phyloP scores from a whole-genome alignment of 306 rosid genomes.

The Dicorynia guianensis region DNA sequence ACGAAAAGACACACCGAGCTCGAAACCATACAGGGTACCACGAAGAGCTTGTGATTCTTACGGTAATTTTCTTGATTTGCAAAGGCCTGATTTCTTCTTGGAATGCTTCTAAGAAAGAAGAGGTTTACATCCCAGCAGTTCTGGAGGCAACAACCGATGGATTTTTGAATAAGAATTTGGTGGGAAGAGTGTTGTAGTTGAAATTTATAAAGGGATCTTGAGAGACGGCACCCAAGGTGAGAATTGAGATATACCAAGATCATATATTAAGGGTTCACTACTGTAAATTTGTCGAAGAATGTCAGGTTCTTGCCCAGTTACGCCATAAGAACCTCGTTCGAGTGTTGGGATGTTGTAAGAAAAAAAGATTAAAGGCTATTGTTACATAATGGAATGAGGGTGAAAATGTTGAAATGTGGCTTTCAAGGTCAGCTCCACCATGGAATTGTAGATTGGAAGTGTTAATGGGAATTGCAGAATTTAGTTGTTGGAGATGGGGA shows the following conservation, averaged over 20 bases:
- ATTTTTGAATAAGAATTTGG: constrained; percentile 53
- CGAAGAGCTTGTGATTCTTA: constrained; percentile 56
- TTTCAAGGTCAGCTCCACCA: constrained; percentile 50
- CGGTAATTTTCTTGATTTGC: constrained; percentile 56
- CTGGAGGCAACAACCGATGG: constrained; percentile 65
- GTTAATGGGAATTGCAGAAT: constrained; percentile 60
- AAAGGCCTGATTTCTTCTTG: constrained; percentile 73
- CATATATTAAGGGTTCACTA: constrained; percentile 46
- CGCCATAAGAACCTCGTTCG: constrained; percentile 60
- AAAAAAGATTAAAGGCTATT: constrained; percentile 57
- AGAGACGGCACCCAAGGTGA: constrained; percentile 66
- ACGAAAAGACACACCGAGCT: too few relatives aligned
- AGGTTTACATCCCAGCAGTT: constrained; percentile 58
- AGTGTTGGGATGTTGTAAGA: constrained; percentile 71
- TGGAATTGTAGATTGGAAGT: constrained; percentile 70
- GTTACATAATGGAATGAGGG: constrained; percentile 62
- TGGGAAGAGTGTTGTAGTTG: constrained; percentile 63
- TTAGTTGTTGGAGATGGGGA: too few relatives aligned
- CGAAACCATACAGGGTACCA: too few relatives aligned
- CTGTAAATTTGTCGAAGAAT: constrained; percentile 52
- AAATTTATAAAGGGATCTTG: constrained; percentile 62
- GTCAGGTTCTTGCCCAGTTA: constrained; percentile 56
- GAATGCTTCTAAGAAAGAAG: constrained; percentile 44
- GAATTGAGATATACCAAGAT: constrained; percentile 66
- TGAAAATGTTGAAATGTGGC: constrained; percentile 59